Conservation (phyloP, 2,329 filamentous ascomycete genomes). For the Ophiocordyceps robertsii region DNA sequence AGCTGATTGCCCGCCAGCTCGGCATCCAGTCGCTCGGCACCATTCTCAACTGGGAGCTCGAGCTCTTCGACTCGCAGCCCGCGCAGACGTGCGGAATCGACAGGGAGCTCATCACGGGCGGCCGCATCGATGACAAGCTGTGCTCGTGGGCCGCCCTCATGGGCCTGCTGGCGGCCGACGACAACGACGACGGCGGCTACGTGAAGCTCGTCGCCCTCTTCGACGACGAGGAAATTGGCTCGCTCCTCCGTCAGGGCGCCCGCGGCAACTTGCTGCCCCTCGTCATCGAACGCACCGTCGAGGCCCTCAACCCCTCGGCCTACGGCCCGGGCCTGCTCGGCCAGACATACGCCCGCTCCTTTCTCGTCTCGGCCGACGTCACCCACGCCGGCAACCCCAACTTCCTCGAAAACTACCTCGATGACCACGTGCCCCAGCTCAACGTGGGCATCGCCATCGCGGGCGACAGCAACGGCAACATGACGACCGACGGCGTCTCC, state of each 20-base stretch:
- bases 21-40: conserved; percentile 53
- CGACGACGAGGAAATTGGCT: conserved; percentile 94
- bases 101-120: conserved; percentile 88
- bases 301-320: conserved; percentile 40
- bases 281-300: conserved; percentile 69
- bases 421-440: conserved; percentile 73
- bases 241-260: conserved; percentile 78
- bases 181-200: conserved; percentile 44
- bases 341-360: conserved; percentile 81
- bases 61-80: conserved; percentile 84
- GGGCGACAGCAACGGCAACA: conserved; percentile 81
- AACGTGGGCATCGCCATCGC: conserved; percentile 77
- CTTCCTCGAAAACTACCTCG: conserved; percentile 71
- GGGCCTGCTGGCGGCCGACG: conserved; percentile 55
- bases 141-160: conserved; percentile 88
- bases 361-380: conserved; percentile 86
- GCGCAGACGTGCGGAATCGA: conserved; percentile 74
- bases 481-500: conserved; percentile 86
- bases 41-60: conserved; percentile 93
- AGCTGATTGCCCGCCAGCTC: conserved; percentile 68
- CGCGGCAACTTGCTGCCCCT: conserved; percentile 76
- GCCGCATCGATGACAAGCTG: conserved; percentile 93
- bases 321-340: conserved; percentile 50
- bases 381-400: conserved; percentile 92
- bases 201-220: conserved; percentile 91